Evolutionary conservation across 345 rosid species (phyloP).

Genomic region (Hevea brasiliensis): DNA sequence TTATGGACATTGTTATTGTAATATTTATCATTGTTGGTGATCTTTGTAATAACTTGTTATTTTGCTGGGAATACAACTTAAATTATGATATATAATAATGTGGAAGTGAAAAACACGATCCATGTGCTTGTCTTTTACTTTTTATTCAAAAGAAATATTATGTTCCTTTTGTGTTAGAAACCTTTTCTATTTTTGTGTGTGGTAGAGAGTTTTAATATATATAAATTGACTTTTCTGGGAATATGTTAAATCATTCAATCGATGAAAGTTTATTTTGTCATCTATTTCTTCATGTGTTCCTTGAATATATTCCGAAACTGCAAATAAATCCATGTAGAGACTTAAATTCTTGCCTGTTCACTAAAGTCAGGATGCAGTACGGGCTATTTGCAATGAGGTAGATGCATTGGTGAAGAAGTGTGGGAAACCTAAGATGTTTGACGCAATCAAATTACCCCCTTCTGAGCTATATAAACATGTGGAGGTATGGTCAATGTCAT

Average conservation of each 20-base stretch:
- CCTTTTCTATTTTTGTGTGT: neutral
- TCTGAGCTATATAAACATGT: slow-evolving; percentile 78
- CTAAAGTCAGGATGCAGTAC: slow-evolving; percentile 77
- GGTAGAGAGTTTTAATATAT: neutral
- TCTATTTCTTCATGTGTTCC: neutral
- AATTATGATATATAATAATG: neutral
- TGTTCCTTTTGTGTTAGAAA: neutral
- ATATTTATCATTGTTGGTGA: neutral
- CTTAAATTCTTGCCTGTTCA: slow-evolving; percentile 24
- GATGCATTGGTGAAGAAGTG: slow-evolving; percentile 69
- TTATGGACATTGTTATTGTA: neutral
- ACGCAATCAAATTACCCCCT: slow-evolving; percentile 89
- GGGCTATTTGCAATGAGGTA: slow-evolving; percentile 70
- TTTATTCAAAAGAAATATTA: neutral
- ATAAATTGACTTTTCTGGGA: neutral
- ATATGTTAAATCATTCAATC: neutral
- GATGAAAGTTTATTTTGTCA: neutral
- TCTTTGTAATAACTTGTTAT: neutral
- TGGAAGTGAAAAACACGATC: neutral
- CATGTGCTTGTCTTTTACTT: neutral
- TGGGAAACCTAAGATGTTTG: slow-evolving; percentile 90
- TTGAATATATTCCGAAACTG: neutral
- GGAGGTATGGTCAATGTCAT: slow-evolving; percentile 54
- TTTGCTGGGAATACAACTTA: neutral
- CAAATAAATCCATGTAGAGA: neutral